Evolutionary conservation across 352 stramenopile genomes (phyloP).

Genomic region (Pythium pyrilobum): DNA sequence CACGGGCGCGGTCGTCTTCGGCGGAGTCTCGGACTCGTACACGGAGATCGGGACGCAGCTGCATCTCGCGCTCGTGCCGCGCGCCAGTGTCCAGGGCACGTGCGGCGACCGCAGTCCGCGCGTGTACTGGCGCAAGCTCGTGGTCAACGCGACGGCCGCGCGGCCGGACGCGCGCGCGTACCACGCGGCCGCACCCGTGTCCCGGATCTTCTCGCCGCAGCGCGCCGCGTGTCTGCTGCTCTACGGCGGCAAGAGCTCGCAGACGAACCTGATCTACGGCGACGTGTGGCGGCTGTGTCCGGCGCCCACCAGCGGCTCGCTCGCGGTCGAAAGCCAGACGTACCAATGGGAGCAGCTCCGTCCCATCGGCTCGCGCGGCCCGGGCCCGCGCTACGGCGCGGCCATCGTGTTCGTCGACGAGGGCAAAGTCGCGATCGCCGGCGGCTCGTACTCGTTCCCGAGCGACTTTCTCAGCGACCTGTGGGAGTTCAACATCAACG

Average conservation of each 20-base stretch:
- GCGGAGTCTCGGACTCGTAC: slow-evolving; percentile 44
- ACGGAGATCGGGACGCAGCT: slow-evolving; percentile 29
- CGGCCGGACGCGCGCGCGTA: slow-evolving; percentile 36
- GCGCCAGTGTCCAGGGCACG: slow-evolving; percentile 13
- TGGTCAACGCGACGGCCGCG: slow-evolving; percentile 1
- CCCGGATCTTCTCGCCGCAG: slow-evolving; percentile 24
- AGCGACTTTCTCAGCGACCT: slow-evolving; percentile 66
- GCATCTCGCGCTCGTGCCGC: slow-evolving; percentile 42
- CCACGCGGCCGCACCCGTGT: slow-evolving; percentile 38
- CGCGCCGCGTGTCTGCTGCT: slow-evolving; percentile 43
- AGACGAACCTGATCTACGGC: slow-evolving; percentile 46
- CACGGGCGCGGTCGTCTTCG: slow-evolving; percentile 40
- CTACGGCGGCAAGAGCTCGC: slow-evolving; percentile 46
- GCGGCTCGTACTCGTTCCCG: slow-evolving; percentile 69
- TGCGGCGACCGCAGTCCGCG: slow-evolving; percentile 24
- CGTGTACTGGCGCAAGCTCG: slow-evolving; percentile 36
- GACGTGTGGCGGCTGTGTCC: slow-evolving; percentile 73
- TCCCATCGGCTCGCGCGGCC: slow-evolving; percentile 36
- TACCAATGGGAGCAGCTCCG: slow-evolving; percentile 55
- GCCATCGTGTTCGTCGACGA: slow-evolving; percentile 51
- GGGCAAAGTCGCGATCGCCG: slow-evolving; percentile 49
- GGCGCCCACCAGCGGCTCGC: neutral
- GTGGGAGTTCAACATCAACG: slow-evolving; percentile 70
- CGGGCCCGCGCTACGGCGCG: slow-evolving; percentile 50
- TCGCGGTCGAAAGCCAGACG: slow-evolving; percentile 29